phyloP scores from a whole-genome alignment of 352 stramenopile species.

The Globisporangium iwayamae region DNA sequence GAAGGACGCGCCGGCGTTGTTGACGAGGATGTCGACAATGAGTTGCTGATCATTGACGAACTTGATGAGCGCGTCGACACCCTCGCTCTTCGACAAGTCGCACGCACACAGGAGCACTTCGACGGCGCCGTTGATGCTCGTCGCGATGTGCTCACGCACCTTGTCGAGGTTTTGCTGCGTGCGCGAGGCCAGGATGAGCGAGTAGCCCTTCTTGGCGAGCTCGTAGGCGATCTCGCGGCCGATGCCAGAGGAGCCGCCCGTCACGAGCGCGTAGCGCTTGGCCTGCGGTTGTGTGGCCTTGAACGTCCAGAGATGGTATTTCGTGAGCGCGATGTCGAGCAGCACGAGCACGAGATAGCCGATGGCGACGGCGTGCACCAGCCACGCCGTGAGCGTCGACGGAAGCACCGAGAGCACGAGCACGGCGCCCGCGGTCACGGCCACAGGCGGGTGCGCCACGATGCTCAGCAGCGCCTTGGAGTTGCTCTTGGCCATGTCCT shows the following conservation, averaged over 20 bases:
- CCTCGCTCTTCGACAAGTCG: constrained; percentile 46
- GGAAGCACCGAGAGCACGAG: constrained; percentile 30
- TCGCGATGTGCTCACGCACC: constrained; percentile 67
- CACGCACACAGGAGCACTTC: constrained; percentile 55
- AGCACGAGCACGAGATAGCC: constrained; percentile 48
- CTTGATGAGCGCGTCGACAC: constrained; percentile 47
- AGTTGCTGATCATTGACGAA: constrained; percentile 58
- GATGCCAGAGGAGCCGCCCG: constrained; percentile 67
- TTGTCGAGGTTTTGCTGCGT: constrained; percentile 57
- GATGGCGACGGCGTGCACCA: constrained; percentile 32
- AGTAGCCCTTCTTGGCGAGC: constrained; percentile 78
- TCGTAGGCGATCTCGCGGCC: constrained; percentile 75
- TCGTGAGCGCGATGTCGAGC: constrained; percentile 34
- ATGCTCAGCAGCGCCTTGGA: constrained; percentile 14
- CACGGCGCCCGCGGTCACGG: not conserved
- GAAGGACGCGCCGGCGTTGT: constrained; percentile 61
- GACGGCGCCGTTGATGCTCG: constrained; percentile 50
- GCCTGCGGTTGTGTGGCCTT: constrained; percentile 38
- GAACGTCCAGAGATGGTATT: constrained; percentile 59
- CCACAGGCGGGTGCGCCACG: constrained; percentile 29
- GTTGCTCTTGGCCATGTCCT: constrained; percentile 4
- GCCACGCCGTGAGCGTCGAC: not conserved
- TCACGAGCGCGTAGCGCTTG: constrained; percentile 71
- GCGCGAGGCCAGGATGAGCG: constrained; percentile 63
- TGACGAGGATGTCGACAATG: constrained; percentile 82